Evolutionary conservation across 768 basidiomycete species (phyloP), one percentile per base, ranked within the genome.

Genomic region (Termitomyces sp.): DNA sequence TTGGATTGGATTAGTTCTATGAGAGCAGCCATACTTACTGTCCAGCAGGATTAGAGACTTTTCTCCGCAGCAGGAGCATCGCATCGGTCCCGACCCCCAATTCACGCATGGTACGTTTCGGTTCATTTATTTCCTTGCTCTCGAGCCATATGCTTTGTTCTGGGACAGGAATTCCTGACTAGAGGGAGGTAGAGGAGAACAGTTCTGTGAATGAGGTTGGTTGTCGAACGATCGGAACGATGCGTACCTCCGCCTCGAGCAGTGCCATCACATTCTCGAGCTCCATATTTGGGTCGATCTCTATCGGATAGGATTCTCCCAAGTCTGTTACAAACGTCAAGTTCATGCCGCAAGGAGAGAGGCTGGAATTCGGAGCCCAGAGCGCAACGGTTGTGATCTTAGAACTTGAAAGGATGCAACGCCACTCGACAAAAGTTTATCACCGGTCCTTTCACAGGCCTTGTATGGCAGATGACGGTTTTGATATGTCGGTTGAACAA

Each of bases 181-280:
- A 17, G 10, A 41, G 47, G 45, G 25, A 35, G 47, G 19, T 27
- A 12, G 34, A 34, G 12, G 35, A 32, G 46, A 47, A 47, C 30
- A 48, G 34, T 12, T 45, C 25, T 47, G 40, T 16, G 39, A 28
- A 17, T 21, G 14, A 30, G 9, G 51, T n/a, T 17, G 16, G n/a
- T 21, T 21, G 40, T 23, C 9, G n/a, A 52, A 23, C 44, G 50
- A 52, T 39, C 49, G 39, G 35, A 39, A 39, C 23, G 34, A 44
- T 43, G 68, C 86, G 69, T 68, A 94, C 96, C 83, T 98, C 95
- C 0, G 88, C 95, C 72, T 97, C 94, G n/a, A 97, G 78, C 53
- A 98, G 76, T 12, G 92, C 96, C 81, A 89, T 88, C 37, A 98
- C 86, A 68, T 95, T 89, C 76, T 92, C 90, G 28, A 98, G 81